Percentiles rank a stretch among this genome's conserved stretches.
phyloP scores from a whole-genome alignment of 139 green algal genomes.

The Pseudopediastrum boryanum region DNA sequence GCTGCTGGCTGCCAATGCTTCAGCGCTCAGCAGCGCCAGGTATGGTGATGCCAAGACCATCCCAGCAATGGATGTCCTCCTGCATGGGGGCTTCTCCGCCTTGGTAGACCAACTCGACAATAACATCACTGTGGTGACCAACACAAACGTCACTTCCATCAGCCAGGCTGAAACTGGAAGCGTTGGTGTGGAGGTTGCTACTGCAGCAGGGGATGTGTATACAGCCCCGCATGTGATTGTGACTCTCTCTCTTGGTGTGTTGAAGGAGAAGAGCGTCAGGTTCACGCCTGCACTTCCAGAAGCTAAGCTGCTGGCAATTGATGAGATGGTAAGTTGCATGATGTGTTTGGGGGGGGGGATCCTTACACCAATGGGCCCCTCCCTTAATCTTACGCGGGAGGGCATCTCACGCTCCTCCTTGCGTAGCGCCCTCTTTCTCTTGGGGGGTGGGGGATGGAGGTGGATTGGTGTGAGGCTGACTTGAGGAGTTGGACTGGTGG shows the following conservation, averaged over 20 bases:
- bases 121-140: too few species aligned
- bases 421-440: neutral
- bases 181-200: neutral
- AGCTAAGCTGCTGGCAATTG: slow-evolving; percentile 57
- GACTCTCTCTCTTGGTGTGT: slow-evolving; percentile 66
- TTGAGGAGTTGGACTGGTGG: too few species aligned
- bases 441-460: too few species aligned
- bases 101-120: slow-evolving; percentile 39
- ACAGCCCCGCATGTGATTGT: slow-evolving; percentile 58
- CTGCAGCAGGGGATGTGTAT: slow-evolving; percentile 9
- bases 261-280: slow-evolving; percentile 51
- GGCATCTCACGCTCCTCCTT: too few species aligned
- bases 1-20: slow-evolving; percentile 28
- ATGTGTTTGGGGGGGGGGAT: slow-evolving; percentile 13
- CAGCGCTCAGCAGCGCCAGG: neutral
- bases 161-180: neutral
- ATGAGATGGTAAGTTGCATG: slow-evolving; percentile 72
- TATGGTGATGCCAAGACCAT: slow-evolving; percentile 41
- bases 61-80: slow-evolving; percentile 53
- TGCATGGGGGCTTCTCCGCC: slow-evolving; percentile 47
- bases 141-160: slow-evolving; percentile 28
- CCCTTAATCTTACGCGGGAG: too few species aligned
- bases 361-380: too few species aligned
- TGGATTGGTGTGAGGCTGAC: too few species aligned
- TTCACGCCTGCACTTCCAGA: slow-evolving; percentile 67